Conservation (phyloP, 2,329 filamentous ascomycete species). For the Colletotrichum siamense region DNA sequence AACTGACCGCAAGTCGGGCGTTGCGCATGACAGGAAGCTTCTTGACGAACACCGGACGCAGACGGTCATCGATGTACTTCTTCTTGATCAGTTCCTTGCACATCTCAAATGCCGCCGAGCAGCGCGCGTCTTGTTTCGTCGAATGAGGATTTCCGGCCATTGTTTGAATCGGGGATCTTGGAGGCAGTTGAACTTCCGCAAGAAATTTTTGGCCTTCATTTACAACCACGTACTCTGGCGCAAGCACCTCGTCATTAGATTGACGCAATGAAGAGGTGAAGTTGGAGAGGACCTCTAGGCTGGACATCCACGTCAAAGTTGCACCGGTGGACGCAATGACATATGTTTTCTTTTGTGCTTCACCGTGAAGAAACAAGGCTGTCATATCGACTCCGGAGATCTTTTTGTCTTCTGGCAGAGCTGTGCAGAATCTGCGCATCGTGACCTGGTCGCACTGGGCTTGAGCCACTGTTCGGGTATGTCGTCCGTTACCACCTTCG, state of each 20-base stretch:
- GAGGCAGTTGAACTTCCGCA: conserved; percentile 82
- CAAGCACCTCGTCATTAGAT: conserved; percentile 36
- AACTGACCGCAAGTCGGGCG: conserved; percentile 80
- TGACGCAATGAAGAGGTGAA: conserved; percentile 75
- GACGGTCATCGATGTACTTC: conserved; percentile 73
- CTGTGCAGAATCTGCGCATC: conserved; percentile 78
- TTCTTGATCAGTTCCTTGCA: conserved; percentile 73
- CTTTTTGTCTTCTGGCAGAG: conserved; percentile 76
- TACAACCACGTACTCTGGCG: conserved; percentile 67
- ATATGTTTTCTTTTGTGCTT: conserved; percentile 55
- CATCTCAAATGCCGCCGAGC: conserved; percentile 85
- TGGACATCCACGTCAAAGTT: conserved; percentile 78
- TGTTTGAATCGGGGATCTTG: conserved; percentile 72
- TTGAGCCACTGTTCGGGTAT: conserved; percentile 62
- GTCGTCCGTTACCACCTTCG: conserved; percentile 70
- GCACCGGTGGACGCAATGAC: conserved; percentile 73
- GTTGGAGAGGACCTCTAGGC: conserved; percentile 72
- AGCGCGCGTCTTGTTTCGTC: conserved; percentile 82
- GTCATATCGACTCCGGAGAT: conserved; percentile 65
- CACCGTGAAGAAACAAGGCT: conserved; percentile 60
- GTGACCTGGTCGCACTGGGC: conserved; percentile 64
- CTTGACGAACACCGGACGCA: conserved; percentile 77
- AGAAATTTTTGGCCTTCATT: conserved; percentile 64
- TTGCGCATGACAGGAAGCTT: conserved; percentile 84
- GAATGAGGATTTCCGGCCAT: conserved; percentile 66